Percentiles rank a stretch among this genome's conserved stretches.
Evolutionary conservation across 805 yeast genomes (phyloP).

Genomic region (Martiniozyma abietophila): DNA sequence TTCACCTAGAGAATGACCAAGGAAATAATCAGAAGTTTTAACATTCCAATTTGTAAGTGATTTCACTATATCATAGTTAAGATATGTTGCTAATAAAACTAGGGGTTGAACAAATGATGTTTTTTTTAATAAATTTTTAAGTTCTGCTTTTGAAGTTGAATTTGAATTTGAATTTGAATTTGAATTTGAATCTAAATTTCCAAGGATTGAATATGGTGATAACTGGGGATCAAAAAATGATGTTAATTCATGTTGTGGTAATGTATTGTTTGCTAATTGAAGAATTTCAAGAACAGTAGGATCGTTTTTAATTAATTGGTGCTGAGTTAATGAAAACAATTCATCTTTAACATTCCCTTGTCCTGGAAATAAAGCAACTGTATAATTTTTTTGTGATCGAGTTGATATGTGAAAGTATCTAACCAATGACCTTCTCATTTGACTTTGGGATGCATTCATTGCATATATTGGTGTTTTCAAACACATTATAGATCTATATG

Average conservation of each 20-base stretch:
- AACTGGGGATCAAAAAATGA: conserved; percentile 3
- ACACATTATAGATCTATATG: too few relatives aligned
- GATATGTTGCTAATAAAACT: conserved; percentile 15
- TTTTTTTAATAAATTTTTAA: conserved; percentile 1
- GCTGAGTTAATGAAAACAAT: conserved; percentile 9
- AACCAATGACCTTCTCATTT: too few relatives aligned
- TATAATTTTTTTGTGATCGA: neutral
- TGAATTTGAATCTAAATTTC: too few relatives aligned
- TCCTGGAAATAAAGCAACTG: conserved; percentile 23
- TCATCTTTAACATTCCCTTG: conserved; percentile 21
- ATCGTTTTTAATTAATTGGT: conserved; percentile 5
- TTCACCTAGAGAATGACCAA: conserved; percentile 32
- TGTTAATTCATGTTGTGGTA: too few relatives aligned
- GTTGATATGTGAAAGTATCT: too few relatives aligned
- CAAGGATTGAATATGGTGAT: conserved; percentile 4
- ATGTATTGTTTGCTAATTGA: conserved; percentile 14
- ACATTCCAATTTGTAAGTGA: conserved; percentile 14
- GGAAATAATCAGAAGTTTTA: conserved; percentile 14
- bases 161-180: too few relatives aligned
- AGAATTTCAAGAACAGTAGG: conserved; percentile 6
- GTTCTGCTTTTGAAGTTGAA: too few relatives aligned
- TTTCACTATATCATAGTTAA: conserved; percentile 16
- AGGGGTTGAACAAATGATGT: conserved; percentile 13
- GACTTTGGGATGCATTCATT: too few relatives aligned
- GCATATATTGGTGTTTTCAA: too few relatives aligned